These are phyloP conservation scores for Porphyrellus cyaneotinctus DNA, from an alignment of 768 basidiomycete species.

Conservation along the genomic window DNA sequence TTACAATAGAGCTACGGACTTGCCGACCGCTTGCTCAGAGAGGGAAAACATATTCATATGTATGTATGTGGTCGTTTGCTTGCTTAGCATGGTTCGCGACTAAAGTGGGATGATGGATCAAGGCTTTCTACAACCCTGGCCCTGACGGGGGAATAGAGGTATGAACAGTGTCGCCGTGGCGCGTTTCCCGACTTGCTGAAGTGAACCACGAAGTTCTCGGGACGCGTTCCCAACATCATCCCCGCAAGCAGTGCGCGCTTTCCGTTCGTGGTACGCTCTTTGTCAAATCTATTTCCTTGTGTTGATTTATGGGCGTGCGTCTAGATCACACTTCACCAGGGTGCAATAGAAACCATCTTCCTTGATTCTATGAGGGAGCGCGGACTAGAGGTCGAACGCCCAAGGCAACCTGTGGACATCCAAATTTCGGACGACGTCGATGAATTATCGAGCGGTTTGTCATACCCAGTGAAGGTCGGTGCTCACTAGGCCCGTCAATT, in stretches of 20 bases:
- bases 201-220: slow-evolving; percentile 44
- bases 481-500: not conserved
- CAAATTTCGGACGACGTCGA: slow-evolving; percentile 7
- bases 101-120: not conserved
- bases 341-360: slow-evolving; percentile 1
- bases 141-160: slow-evolving; percentile 61
- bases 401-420: slow-evolving; percentile 24
- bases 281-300: not conserved
- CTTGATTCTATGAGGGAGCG: not conserved
- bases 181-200: not conserved
- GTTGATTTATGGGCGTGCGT: not conserved
- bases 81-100: no score
- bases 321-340: slow-evolving; percentile 37
- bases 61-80: slow-evolving; percentile 43
- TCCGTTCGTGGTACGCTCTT: not conserved
- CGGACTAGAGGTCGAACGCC: not conserved
- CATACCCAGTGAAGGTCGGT: slow-evolving; percentile 31
- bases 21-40: slow-evolving; percentile 51
- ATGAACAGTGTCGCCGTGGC: not conserved
- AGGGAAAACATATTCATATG: slow-evolving; percentile 68
- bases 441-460: slow-evolving; percentile 13
- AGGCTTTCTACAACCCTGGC: slow-evolving; percentile 77
- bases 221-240: slow-evolving; percentile 36
- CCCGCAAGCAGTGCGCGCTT: not conserved
- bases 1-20: slow-evolving; percentile 42